Conservation (phyloP, 805 yeast genomes). For the Starmerella apicola region DNA sequence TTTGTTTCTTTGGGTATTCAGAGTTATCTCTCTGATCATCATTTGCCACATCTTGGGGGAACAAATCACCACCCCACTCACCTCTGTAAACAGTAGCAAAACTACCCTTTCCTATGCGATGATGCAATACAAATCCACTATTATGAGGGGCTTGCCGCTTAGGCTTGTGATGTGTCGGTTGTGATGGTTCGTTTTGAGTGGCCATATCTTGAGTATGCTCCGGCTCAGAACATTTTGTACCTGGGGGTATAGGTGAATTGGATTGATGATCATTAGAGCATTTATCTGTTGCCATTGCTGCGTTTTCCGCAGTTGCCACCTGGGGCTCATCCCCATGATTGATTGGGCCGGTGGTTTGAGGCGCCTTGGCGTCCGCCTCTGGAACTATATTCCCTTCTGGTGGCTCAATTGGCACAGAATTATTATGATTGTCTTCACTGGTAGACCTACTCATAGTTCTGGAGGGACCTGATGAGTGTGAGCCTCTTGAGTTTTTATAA, state of each 20-base stretch:
- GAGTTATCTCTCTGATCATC: slow-evolving; percentile 24
- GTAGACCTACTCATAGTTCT: neutral
- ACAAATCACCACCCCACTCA: slow-evolving; percentile 23
- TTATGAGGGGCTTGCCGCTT: slow-evolving; percentile 4
- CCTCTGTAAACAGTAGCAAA: slow-evolving; percentile 95
- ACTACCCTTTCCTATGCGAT: slow-evolving; percentile 89
- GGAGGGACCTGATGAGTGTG: too few species aligned
- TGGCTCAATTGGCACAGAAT: neutral
- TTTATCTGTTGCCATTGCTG: too few species aligned
- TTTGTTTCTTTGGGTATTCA: slow-evolving; percentile 15
- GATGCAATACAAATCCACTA: slow-evolving; percentile 31
- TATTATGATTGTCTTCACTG: neutral
- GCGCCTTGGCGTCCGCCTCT: too few species aligned
- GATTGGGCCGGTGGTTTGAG: too few species aligned
- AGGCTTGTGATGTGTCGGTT: slow-evolving; percentile 1
- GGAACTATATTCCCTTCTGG: too few species aligned
- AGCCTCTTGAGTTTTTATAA: too few species aligned
- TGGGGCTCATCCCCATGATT: too few species aligned
- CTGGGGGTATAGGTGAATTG: too few species aligned
- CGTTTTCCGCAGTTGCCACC: too few species aligned
- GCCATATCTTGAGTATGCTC: too few species aligned
- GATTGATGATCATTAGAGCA: too few species aligned
- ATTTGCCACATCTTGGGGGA: slow-evolving; percentile 26
- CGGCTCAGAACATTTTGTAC: too few species aligned
- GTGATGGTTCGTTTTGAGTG: neutral